Conservation (phyloP, 257 asterid genomes). For the Nicotiana noctiflora region DNA sequence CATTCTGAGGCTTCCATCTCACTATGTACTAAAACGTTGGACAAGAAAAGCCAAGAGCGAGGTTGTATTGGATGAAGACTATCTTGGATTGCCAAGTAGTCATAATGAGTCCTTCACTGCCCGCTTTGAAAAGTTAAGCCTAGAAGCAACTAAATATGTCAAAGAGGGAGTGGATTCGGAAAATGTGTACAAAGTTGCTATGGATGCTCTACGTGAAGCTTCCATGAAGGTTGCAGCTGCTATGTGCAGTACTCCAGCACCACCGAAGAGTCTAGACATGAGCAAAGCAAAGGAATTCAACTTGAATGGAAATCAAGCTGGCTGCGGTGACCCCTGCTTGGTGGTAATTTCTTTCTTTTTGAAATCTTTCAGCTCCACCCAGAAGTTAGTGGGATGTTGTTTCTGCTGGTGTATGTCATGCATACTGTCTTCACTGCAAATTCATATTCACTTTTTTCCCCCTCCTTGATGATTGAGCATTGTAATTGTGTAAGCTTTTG, state of each 20-base stretch:
- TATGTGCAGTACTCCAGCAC: conserved; percentile 4
- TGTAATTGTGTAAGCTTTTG: neutral
- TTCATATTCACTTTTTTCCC: neutral
- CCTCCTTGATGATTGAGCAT: neutral
- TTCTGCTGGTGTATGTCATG: neutral
- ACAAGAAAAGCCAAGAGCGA: conserved; percentile 84
- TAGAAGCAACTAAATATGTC: conserved; percentile 68
- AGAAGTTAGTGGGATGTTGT: neutral
- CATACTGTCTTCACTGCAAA: neutral
- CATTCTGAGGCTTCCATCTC: conserved; percentile 81
- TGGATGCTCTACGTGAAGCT: conserved; percentile 74
- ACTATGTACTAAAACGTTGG: conserved; percentile 73
- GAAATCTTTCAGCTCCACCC: neutral
- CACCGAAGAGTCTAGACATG: neutral
- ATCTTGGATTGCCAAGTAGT: conserved; percentile 43
- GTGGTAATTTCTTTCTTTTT: neutral
- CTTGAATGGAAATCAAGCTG: conserved; percentile 5
- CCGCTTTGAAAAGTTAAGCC: conserved; percentile 69
- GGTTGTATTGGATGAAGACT: conserved; percentile 53
- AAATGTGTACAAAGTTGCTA: conserved; percentile 43
- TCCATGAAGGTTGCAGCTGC: conserved; percentile 49
- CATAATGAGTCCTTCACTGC: conserved; percentile 87
- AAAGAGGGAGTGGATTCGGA: conserved; percentile 70
- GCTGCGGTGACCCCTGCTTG: neutral
- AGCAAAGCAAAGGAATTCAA: conserved; percentile 1